Conservation (phyloP, 768 basidiomycete genomes). For the Pleurotus giganteus region DNA sequence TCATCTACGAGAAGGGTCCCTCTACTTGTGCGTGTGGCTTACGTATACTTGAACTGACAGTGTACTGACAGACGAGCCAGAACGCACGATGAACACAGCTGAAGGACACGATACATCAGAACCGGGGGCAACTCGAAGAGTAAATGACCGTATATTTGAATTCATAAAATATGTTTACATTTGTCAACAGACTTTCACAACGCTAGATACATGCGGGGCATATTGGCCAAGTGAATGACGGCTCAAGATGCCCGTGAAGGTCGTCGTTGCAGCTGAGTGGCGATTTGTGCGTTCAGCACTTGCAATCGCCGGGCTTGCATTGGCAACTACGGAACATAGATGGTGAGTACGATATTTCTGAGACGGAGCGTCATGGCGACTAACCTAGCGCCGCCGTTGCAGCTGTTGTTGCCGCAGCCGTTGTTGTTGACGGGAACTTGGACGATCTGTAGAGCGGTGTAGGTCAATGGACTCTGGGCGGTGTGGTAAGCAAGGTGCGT, state of each 20-base stretch:
- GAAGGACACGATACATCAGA: no score
- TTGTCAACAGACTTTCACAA: not conserved
- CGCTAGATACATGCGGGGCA: not conserved
- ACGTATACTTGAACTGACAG: no score
- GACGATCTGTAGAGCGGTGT: slow-evolving; percentile 26
- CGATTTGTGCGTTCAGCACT: slow-evolving; percentile 42
- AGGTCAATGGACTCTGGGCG: not conserved
- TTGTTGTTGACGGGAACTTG: slow-evolving; percentile 39
- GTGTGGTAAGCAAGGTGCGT: not conserved
- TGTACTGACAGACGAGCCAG: no score
- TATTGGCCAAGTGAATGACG: not conserved
- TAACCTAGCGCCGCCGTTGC: slow-evolving; percentile 53
- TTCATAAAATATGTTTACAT: no score
- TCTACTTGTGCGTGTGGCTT: no score
- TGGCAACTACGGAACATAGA: slow-evolving; percentile 40
- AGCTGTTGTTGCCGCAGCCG: slow-evolving; percentile 44
- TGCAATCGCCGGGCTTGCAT: slow-evolving; percentile 64
- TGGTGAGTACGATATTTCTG: not conserved
- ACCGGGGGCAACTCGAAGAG: no score
- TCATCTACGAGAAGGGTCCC: no score
- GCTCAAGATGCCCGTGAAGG: not conserved
- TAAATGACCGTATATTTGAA: no score
- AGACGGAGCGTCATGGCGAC: slow-evolving; percentile 15
- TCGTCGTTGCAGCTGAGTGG: not conserved
- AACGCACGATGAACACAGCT: no score